Evolutionary conservation across 139 green algal genomes (phyloP), one percentile per base, ranked within the genome.

Genomic region (Chlamydomonas eustigma): DNA sequence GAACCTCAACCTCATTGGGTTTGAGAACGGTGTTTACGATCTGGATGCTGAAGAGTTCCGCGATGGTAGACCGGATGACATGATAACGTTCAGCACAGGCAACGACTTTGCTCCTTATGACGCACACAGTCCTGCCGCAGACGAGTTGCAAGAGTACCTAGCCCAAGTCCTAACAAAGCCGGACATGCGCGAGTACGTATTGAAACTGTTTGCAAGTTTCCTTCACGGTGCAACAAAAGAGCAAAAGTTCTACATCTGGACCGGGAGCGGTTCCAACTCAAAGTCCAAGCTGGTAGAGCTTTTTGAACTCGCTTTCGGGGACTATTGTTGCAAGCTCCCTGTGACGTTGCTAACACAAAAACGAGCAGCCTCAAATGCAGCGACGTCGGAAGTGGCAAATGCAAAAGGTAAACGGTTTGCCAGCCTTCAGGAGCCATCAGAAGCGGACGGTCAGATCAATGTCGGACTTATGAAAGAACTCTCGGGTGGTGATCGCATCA

Each of bases 11-110:
- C 51, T 82, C 24, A 34, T 82, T 4, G 71, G 71, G 3, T 82
- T 82, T 72, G 71, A 75, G 24, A 83, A 83, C 65, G 78, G 78
- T 12, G 73, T 83, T 2, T 83, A 77, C 66, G 78, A 83, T 37
- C 50, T 83, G 22, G 37, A 76, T 3, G 25, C 6, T 3, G 0
- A 34, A 24, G 30, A 52, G 28, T 83, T 83, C 66, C 33, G 78
- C 1, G 71, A 77, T 1, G 78, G 78, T 4, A 1, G 18, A 3
- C 78, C 78, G 1, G 64, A 75, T 0, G 78, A 83, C 73, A 71
- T 36, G 28, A 50, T 83, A 6, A 64, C 32, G 2, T 77, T 70
- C 66, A 65, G 30, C 28, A 77, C 64, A 2, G 73, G 78, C 52
- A 39, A 35, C 65, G 33, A 50, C 22, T 80, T 64, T 44, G 24